Conservation (phyloP, 371 early-diverging fungal genomes). For the Caulochytrium protostelioides region DNA sequence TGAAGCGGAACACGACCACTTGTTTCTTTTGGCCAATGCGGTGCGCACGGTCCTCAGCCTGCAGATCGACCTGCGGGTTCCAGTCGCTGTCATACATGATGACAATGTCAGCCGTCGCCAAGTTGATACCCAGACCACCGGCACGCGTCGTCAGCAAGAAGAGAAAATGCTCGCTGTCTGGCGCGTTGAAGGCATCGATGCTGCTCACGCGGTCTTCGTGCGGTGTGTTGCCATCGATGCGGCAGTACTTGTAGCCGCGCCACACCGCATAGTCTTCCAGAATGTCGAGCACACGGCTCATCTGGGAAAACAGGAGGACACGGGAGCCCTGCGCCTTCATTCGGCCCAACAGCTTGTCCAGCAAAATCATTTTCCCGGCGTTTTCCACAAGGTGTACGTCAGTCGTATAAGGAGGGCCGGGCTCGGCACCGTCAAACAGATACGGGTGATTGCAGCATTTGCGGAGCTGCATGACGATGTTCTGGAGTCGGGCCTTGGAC, state of each 20-base stretch:
- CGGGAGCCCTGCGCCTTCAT: conserved; percentile 81
- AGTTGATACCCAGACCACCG: conserved; percentile 97
- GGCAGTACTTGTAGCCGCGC: conserved; percentile 79
- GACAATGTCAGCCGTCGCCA: conserved; percentile 93
- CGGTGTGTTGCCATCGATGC: conserved; percentile 92
- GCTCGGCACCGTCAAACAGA: conserved; percentile 94
- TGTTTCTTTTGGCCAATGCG: conserved; percentile 98
- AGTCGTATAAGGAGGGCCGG: conserved; percentile 88
- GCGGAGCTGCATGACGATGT: conserved; percentile 97
- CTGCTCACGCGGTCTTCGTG: conserved; percentile 80
- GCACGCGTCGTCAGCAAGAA: conserved; percentile 95
- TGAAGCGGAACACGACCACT: conserved; percentile 91
- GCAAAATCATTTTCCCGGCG: conserved; percentile 69
- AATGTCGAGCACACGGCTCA: conserved; percentile 96
- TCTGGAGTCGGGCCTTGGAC: conserved; percentile 76
- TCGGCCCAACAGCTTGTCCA: conserved; percentile 73
- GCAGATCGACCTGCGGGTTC: conserved; percentile 28
- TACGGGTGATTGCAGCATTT: conserved; percentile 99
- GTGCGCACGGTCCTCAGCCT: conserved; percentile 85
- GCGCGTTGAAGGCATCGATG: conserved; percentile 89
- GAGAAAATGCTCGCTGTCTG: conserved; percentile 76
- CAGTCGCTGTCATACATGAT: conserved; percentile 96
- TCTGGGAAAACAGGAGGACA: conserved; percentile 94
- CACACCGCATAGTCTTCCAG: conserved; percentile 94
- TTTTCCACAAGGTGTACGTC: conserved; percentile 92